These are phyloP conservation scores for Aspergillus persii DNA, from an alignment of 2,329 filamentous ascomycete genomes.

Conservation along the genomic window DNA sequence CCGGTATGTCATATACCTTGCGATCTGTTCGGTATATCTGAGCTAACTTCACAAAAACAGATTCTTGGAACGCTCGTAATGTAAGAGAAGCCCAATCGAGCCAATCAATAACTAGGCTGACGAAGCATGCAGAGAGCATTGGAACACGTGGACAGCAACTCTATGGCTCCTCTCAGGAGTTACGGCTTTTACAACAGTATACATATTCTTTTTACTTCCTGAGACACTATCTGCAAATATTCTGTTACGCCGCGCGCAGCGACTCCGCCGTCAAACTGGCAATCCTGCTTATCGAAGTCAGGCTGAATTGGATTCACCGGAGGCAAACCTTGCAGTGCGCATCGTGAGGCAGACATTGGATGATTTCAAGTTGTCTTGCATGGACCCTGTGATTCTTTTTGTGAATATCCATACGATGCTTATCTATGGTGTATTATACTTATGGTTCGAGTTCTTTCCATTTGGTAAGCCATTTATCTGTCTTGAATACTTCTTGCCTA, in stretches of 20 bases:
- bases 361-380: slow-evolving; percentile 5
- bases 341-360: slow-evolving; percentile 20
- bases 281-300: slow-evolving; percentile 8
- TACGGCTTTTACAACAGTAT: slow-evolving; percentile 2
- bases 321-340: not conserved
- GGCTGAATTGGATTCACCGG: not conserved
- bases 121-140: not conserved
- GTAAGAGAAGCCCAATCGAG: not conserved
- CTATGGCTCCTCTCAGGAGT: slow-evolving; percentile 2
- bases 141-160: slow-evolving; percentile 5
- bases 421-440: slow-evolving; percentile 18
- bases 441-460: slow-evolving; percentile 22
- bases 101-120: not conserved
- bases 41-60: not conserved
- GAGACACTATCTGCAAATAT: slow-evolving; percentile 12
- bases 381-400: slow-evolving; percentile 12
- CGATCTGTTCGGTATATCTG: not conserved
- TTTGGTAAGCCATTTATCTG: slow-evolving; percentile 8
- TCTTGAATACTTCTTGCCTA: not conserved
- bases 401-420: slow-evolving; percentile 17
- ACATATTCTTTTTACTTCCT: slow-evolving; percentile 4
- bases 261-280: slow-evolving; percentile 7
- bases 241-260: slow-evolving; percentile 12
- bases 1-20: not conserved
- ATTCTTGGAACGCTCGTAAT: slow-evolving; percentile 10